Evolutionary conservation across 2,329 filamentous ascomycete species (phyloP), one percentile per base, ranked within the genome.

Genomic region (Nemania serpens): DNA sequence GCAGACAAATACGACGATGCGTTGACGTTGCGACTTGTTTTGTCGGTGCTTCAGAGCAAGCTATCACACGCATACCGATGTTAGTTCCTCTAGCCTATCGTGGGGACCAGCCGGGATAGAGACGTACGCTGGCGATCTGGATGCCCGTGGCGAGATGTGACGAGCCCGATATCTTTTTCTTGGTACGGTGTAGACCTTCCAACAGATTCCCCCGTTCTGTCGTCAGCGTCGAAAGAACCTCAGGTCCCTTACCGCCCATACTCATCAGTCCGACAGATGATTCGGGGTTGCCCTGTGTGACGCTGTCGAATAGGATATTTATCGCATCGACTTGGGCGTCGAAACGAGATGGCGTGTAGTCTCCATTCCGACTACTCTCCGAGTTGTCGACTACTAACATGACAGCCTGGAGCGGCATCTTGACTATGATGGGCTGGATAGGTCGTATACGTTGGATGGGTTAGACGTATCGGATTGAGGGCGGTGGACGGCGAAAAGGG

Each of bases 311-410:
- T 73, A 98, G 89, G 72, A 97, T 88, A 78, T 91, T 95, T 73
- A 96, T 92, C 58, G 94, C 93, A 78, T 99, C 95, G 70, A 91
- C 85, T 84, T 99, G 95, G 70, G 95, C 93, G 79, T 97, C 93
- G 84, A 93, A 99, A 78, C 95, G 88, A 69, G 93, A 96, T 61
- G 95, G 94, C 74, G 91, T 90, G 77, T 84, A 85, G 77, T 99
- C 95, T 75, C 96, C 95, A 80, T 99, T 99, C 76, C 95, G 88
- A 82, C 92, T 96, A 81, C 91, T 93, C 82, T 99, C 95, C 82
- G 93, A 97, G 84, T 98, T 99, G 85, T 99, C 95, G 74, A 98
- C 92, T 84, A 98, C 89, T 78, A 99, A 91, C 93, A 99, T 98
- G 66, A 96, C 96, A 81, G 95, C 96, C 88, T 99, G 95, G 79